Conservation (phyloP, 192 early-diverging fungal genomes). For the Linnemannia schmuckeri region DNA sequence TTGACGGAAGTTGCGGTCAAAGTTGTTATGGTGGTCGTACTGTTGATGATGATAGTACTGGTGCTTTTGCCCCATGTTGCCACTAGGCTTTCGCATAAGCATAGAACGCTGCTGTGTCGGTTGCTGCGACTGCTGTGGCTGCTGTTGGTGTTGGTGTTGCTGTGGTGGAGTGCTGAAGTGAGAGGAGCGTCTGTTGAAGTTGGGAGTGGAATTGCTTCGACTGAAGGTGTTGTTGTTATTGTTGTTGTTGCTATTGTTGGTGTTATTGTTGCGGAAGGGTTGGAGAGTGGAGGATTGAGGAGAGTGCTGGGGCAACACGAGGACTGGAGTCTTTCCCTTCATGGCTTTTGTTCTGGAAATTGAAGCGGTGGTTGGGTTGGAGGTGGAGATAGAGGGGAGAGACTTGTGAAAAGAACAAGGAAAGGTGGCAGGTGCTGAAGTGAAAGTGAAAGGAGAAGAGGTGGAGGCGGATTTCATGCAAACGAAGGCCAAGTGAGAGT, state of each 20-base stretch:
- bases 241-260: background rate
- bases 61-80: conserved; percentile 29
- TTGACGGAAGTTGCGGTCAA: background rate
- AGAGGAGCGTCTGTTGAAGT: background rate
- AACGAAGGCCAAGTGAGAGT: background rate
- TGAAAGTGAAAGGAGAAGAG: background rate
- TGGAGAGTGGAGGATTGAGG: background rate
- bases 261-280: conserved; percentile 2
- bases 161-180: background rate
- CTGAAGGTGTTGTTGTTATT: background rate
- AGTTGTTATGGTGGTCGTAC: conserved; percentile 10
- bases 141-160: conserved; percentile 8
- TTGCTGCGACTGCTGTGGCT: conserved; percentile 10
- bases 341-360: conserved; percentile 15
- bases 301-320: conserved; percentile 30
- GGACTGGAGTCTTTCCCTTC: conserved; percentile 38
- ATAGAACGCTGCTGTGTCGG: background rate
- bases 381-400: background rate
- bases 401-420: background rate
- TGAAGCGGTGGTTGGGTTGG: background rate
- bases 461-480: background rate
- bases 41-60: conserved; percentile 30
- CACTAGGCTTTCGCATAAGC: conserved; percentile 8
- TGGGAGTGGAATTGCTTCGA: conserved; percentile 1
- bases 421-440: background rate